A percentile compares a stretch with the other conserved stretches of the same genome.
phyloP scores from a whole-genome alignment of 495 filamentous ascomycete genomes.

The Halenospora varia region DNA sequence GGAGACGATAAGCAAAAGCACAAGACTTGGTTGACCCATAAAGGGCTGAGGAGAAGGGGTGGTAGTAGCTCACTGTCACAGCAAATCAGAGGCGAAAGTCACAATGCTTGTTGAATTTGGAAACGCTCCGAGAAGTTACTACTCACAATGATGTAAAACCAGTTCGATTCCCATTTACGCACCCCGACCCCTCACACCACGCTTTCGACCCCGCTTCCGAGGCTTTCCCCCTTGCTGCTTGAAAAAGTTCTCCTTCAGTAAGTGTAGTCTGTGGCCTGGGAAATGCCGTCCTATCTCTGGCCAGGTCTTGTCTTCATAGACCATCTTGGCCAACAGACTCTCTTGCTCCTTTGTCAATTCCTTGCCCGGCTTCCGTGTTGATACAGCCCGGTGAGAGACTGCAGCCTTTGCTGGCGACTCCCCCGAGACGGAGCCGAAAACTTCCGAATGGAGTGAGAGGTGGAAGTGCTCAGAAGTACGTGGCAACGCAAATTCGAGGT shows the following conservation, averaged over 20 bases:
- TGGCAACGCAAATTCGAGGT: constrained; percentile 15
- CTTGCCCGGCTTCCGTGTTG: constrained; percentile 2
- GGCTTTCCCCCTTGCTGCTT: constrained; percentile 9
- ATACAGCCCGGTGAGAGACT: not conserved
- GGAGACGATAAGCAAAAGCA: too few species aligned
- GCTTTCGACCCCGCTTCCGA: constrained; percentile 12
- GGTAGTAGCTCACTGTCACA: too few species aligned
- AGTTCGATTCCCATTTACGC: not conserved
- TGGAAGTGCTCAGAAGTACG: constrained; percentile 1
- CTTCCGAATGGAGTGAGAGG: constrained; percentile 3
- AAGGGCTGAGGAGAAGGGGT: too few species aligned
- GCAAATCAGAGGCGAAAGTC: too few species aligned
- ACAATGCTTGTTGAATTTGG: too few species aligned
- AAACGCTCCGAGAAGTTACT: too few species aligned
- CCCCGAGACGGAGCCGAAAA: not conserved
- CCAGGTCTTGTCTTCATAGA: constrained; percentile 6
- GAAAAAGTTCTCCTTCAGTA: constrained; percentile 10
- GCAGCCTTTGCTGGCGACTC: constrained; percentile 3
- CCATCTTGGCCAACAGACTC: constrained; percentile 6
- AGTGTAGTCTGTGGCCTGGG: constrained; percentile 5
- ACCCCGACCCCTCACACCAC: not conserved
- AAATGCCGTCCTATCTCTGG: constrained; percentile 5
- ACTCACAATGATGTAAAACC: not conserved
- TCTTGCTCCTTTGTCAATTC: constrained; percentile 6
- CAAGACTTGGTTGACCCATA: too few species aligned